Evolutionary conservation across 164 flowering plant species (phyloP), one percentile per base, ranked within the genome.

Genomic region (Vitis rupestris): DNA sequence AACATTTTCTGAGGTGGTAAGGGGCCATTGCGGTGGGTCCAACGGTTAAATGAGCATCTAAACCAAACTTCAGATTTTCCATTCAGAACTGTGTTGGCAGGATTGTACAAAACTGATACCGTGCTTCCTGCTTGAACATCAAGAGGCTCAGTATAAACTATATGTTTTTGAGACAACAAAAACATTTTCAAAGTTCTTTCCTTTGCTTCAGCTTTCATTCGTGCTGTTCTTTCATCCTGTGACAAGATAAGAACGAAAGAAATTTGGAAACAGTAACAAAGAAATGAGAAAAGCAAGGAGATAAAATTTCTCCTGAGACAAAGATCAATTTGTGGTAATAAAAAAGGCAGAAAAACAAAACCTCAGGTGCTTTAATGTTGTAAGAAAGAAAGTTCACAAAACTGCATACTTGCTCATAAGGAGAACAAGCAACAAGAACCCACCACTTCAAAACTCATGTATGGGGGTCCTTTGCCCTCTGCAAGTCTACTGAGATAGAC

Each of bases 61-160:
- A 91, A 87, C 99, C 99, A 95, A 67, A 95, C 83, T 79, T 95
- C 99, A 55, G 94, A 78, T 72, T 88, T 95, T 74, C 97, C 97
- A 83, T 84, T 87, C 51, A 95, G 79, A 74, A 88, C 88, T 17
- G 99, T 92, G 74, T 89, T 93, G 47, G 88, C 77, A 72, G 99
- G 94, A 79, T 95, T 95, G 67, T 95, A 93, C 61, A 79, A 84
- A 49, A 95, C 82, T 8, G 87, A 85, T 14, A 79, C 96, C 37
- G 78, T 65, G 66, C 70, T 78, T 82, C 99, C 99, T 55, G 99
- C 98, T 81, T 81, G 84, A 75, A 95, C 82, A 65, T 87, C 93
- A 76, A 95, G 87, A 77, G 98, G 99, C 53, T 95, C 97, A 10
- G 98, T 95, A 59, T 84, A 92, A 53, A 95, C 94, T 67, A 90